phyloP scores from a whole-genome alignment of 73 alveolate species.

The Paramecium sexaurelia region DNA sequence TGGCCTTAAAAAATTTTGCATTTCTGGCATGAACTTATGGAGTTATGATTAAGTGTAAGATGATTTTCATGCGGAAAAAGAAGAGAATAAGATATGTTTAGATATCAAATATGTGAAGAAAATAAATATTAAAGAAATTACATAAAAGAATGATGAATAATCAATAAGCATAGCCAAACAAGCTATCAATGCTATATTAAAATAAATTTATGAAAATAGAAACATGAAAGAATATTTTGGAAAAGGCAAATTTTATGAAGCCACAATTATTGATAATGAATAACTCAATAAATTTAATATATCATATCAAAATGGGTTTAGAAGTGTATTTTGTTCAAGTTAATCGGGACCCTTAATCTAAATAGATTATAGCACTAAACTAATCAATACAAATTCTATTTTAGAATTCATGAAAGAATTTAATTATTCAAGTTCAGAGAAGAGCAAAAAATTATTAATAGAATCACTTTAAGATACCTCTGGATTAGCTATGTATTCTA shows the following conservation, averaged over 20 bases:
- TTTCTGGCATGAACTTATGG: neutral
- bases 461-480: slow-evolving; percentile 69
- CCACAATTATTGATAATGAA: neutral
- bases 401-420: neutral
- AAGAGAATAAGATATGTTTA: neutral
- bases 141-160: neutral
- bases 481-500: slow-evolving; percentile 77
- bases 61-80: neutral
- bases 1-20: neutral
- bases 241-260: neutral
- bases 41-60: neutral
- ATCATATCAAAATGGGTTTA: neutral
- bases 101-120: neutral
- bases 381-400: slow-evolving; percentile 2
- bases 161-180: neutral
- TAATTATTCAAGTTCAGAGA: too few relatives aligned
- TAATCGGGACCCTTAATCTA: neutral
- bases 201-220: neutral
- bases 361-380: slow-evolving; percentile 12
- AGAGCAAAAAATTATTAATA: neutral
- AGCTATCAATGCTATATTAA: neutral
- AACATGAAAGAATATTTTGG: neutral
- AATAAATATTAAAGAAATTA: neutral
- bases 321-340: neutral
- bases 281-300: neutral